These are phyloP conservation scores for Suillus hirtellus DNA, from an alignment of 768 basidiomycete species.

Conservation along the genomic window DNA sequence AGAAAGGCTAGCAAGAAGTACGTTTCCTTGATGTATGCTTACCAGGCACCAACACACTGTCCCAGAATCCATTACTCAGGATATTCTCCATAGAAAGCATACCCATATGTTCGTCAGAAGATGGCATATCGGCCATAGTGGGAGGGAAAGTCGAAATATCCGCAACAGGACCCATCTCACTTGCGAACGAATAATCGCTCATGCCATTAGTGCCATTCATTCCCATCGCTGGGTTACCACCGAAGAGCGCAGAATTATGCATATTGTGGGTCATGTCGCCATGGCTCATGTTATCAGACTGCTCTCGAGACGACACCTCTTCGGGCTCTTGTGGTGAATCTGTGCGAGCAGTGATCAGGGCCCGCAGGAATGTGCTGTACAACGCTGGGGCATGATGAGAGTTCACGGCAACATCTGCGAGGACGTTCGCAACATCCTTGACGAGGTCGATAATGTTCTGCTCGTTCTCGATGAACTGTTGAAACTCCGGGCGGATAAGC, in stretches of 20 bases:
- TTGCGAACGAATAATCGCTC: slow-evolving; percentile 67
- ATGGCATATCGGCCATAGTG: slow-evolving; percentile 66
- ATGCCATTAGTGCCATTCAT: slow-evolving; percentile 28
- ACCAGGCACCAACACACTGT: slow-evolving; percentile 86
- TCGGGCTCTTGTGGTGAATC: slow-evolving; percentile 28
- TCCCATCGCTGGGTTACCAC: slow-evolving; percentile 20
- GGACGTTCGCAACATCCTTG: slow-evolving; percentile 76
- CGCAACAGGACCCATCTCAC: slow-evolving; percentile 83
- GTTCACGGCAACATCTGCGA: slow-evolving; percentile 78
- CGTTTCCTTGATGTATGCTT: slow-evolving; percentile 27
- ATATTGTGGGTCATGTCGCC: slow-evolving; percentile 30
- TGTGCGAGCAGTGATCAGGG: slow-evolving; percentile 61
- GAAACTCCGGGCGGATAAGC: slow-evolving; percentile 85
- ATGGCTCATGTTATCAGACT: slow-evolving; percentile 14
- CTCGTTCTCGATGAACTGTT: slow-evolving; percentile 72
- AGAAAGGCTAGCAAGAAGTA: slow-evolving; percentile 10
- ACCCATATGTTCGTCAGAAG: slow-evolving; percentile 41
- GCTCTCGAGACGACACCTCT: slow-evolving; percentile 31
- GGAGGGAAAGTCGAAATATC: slow-evolving; percentile 87
- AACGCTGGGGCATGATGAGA: slow-evolving; percentile 86
- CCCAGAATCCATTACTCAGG: slow-evolving; percentile 81
- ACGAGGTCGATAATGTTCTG: slow-evolving; percentile 68
- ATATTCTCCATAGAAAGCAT: slow-evolving; percentile 82
- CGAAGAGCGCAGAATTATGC: slow-evolving; percentile 20
- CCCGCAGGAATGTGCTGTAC: slow-evolving; percentile 81